Conservation (phyloP, 257 asterid genomes). For the Nicotiana otophora region DNA sequence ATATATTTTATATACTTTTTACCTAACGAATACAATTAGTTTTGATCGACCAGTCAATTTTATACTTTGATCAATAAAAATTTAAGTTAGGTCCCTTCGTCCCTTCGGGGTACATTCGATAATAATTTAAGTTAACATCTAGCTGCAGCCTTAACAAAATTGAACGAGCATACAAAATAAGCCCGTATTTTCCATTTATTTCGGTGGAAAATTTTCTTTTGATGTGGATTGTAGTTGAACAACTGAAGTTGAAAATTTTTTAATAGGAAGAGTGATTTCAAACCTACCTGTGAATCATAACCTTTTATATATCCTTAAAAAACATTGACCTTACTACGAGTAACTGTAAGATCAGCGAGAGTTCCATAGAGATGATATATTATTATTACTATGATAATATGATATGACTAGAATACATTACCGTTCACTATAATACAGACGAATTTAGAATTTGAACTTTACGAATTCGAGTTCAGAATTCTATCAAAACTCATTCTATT, state of each 20-base stretch:
- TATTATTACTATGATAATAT: background rate
- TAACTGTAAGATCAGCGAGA: background rate
- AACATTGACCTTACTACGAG: background rate
- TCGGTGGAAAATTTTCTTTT: background rate
- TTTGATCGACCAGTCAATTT: too few species aligned
- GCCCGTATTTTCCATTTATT: background rate
- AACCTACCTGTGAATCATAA: background rate
- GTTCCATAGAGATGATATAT: background rate
- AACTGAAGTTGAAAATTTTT: background rate
- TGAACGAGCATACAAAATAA: background rate
- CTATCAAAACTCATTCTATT: too few species aligned
- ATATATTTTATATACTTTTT: too few species aligned
- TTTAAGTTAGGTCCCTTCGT: background rate
- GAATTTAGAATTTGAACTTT: too few species aligned
- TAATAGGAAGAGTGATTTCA: background rate
- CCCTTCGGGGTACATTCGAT: background rate
- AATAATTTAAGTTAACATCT: background rate
- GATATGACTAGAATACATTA: background rate
- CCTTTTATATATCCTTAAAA: background rate
- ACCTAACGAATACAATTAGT: too few species aligned
- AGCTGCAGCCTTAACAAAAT: background rate
- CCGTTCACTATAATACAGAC: too few species aligned
- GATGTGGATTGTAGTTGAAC: background rate
- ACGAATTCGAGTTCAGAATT: too few species aligned
- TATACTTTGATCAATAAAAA: too few species aligned